Percentiles rank a stretch among this genome's conserved stretches.
phyloP scores from a whole-genome alignment of 139 green algal genomes.

The Astrephomene gubernaculifera region DNA sequence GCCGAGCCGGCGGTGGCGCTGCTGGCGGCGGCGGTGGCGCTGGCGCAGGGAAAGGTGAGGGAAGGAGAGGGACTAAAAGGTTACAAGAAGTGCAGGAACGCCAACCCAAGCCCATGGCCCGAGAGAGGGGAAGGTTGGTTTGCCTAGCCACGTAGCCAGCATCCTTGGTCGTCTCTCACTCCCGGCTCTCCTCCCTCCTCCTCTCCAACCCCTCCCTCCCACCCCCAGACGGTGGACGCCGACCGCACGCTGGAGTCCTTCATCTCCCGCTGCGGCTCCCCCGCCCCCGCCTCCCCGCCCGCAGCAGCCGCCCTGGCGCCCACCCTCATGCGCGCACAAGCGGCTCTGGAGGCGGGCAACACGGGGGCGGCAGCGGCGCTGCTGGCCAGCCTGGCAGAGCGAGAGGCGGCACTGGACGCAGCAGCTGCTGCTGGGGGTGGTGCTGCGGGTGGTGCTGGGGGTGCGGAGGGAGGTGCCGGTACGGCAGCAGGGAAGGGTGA shows the following conservation, averaged over 20 bases:
- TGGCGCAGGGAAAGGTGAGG: slow-evolving; percentile 58
- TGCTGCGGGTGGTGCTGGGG: slow-evolving; percentile 48
- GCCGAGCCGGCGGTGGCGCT: slow-evolving; percentile 49
- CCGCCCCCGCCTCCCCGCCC: not conserved
- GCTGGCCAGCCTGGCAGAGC: not conserved
- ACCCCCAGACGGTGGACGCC: slow-evolving; percentile 66
- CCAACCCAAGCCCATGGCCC: too few relatives aligned
- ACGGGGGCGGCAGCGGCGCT: slow-evolving; percentile 11
- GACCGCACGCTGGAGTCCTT: slow-evolving; percentile 63
- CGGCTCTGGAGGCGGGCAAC: slow-evolving; percentile 65
- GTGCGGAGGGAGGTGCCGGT: slow-evolving; percentile 2
- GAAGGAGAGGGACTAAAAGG: too few relatives aligned
- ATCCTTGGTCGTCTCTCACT: too few relatives aligned
- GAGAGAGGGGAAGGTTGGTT: too few relatives aligned
- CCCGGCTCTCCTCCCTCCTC: not conserved
- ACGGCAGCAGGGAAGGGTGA: too few relatives aligned
- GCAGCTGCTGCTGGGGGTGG: slow-evolving; percentile 3
- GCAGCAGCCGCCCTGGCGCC: slow-evolving; percentile 43
- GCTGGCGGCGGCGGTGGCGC: slow-evolving; percentile 75
- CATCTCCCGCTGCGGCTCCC: not conserved
- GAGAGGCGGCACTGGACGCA: not conserved
- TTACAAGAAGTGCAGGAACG: too few relatives aligned
- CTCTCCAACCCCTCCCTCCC: not conserved
- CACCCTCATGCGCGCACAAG: slow-evolving; percentile 73
- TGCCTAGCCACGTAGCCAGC: too few relatives aligned